phyloP scores from a whole-genome alignment of 176 grass and related monocot species.

The Echinochloa phyllopogon region DNA sequence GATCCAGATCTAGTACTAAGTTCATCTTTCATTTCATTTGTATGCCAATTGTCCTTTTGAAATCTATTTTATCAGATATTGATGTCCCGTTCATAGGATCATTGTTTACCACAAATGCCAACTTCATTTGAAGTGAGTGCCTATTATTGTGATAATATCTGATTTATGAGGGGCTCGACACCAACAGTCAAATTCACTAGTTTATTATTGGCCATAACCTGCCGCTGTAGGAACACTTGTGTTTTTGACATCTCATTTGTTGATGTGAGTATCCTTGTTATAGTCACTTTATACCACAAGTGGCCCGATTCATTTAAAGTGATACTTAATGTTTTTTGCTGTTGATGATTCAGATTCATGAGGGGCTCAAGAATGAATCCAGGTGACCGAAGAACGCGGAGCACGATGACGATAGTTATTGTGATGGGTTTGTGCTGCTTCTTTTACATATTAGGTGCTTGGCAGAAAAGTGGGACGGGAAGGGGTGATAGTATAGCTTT shows the following conservation, averaged over 20 bases:
- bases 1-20: not conserved
- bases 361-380: slow-evolving; percentile 74
- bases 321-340: slow-evolving; percentile 18
- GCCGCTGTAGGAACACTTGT: not conserved
- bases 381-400: slow-evolving; percentile 51
- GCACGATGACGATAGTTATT: slow-evolving; percentile 65
- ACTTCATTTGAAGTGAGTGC: not conserved
- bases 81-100: not conserved
- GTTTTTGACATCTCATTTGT: not conserved
- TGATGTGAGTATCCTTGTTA: slow-evolving; percentile 9
- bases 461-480: slow-evolving; percentile 84
- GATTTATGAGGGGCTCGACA: slow-evolving; percentile 38
- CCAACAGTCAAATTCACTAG: not conserved
- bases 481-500: slow-evolving; percentile 75
- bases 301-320: slow-evolving; percentile 17
- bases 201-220: not conserved
- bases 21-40: not conserved
- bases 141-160: not conserved
- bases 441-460: slow-evolving; percentile 84
- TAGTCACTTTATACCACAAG: not conserved
- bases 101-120: not conserved
- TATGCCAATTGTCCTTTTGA: not conserved
- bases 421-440: slow-evolving; percentile 73
- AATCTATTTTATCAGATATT: not conserved
- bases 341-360: slow-evolving; percentile 61